These are phyloP conservation scores for Moesziomyces antarcticus DNA, from an alignment of 1,284 basidiomycete species.

Conservation along the genomic window DNA sequence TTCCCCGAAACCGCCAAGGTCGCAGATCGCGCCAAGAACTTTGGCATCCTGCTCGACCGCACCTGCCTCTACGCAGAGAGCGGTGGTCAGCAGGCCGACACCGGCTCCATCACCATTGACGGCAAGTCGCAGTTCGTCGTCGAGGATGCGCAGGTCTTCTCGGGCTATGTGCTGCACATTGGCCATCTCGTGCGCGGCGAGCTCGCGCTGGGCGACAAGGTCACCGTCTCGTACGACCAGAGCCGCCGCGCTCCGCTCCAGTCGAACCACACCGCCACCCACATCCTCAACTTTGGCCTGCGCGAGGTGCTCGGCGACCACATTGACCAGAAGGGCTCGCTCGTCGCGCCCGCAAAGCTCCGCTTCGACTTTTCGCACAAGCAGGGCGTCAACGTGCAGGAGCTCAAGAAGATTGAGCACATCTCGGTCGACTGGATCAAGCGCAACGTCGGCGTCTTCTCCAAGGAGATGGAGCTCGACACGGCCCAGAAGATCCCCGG, in stretches of 20 bases:
- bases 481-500: slow-evolving; percentile 89
- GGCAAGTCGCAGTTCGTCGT: slow-evolving; percentile 92
- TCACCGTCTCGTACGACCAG: slow-evolving; percentile 81
- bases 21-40: slow-evolving; percentile 72
- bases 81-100: slow-evolving; percentile 97
- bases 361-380: slow-evolving; percentile 99
- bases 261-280: slow-evolving; percentile 98
- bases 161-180: slow-evolving; percentile 88
- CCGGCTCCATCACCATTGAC: slow-evolving; percentile 91
- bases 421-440: slow-evolving; percentile 90
- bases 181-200: slow-evolving; percentile 84
- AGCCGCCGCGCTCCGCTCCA: slow-evolving; percentile 88
- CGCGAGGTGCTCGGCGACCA: slow-evolving; percentile 95
- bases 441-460: slow-evolving; percentile 86
- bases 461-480: slow-evolving; percentile 85
- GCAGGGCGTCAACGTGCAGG: slow-evolving; percentile 78
- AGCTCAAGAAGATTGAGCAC: slow-evolving; percentile 84
- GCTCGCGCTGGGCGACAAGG: slow-evolving; percentile 76
- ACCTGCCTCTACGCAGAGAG: slow-evolving; percentile 99
- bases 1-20: slow-evolving; percentile 66
- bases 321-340: slow-evolving; percentile 96
- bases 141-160: slow-evolving; percentile 87
- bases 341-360: slow-evolving; percentile 93
- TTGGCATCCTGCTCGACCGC: slow-evolving; percentile 89
- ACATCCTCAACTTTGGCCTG: slow-evolving; percentile 94